phyloP scores from a whole-genome alignment of 768 basidiomycete genomes.

The Ramaria sp. region DNA sequence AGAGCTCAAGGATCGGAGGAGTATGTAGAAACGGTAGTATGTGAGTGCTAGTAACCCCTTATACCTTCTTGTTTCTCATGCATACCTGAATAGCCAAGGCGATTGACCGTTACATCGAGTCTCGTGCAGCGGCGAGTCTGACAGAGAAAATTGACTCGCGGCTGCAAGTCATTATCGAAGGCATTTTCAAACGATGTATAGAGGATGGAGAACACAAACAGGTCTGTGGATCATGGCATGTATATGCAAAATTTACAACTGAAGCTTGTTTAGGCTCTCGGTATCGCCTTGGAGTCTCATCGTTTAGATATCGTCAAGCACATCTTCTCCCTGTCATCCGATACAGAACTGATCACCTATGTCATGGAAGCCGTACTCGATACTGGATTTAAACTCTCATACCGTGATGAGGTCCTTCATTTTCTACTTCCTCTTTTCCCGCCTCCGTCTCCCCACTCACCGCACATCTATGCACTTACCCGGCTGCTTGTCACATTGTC shows the following conservation, averaged over 20 bases:
- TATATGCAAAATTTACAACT: not conserved
- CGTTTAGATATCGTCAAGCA: conserved; percentile 78
- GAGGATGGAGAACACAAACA: conserved; percentile 87
- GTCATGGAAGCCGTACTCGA: conserved; percentile 88
- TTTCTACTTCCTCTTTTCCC: conserved; percentile 85
- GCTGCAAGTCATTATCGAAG: conserved; percentile 76
- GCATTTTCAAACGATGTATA: conserved; percentile 78
- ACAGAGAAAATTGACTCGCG: conserved; percentile 66
- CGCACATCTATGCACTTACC: conserved; percentile 71
- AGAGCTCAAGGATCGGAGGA: conserved; percentile 59
- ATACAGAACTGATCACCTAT: conserved; percentile 76
- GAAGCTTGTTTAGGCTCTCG: conserved; percentile 57
- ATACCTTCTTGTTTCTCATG: not conserved
- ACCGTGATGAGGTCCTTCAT: conserved; percentile 71
- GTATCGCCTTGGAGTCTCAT: conserved; percentile 87
- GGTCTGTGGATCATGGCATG: conserved; percentile 29
- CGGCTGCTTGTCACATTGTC: conserved; percentile 85
- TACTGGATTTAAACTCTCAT: conserved; percentile 78
- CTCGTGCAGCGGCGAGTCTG: conserved; percentile 36
- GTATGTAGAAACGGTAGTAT: conserved; percentile 90
- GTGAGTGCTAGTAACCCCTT: conserved; percentile 39
- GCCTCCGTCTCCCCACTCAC: conserved; percentile 54
- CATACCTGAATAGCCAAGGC: conserved; percentile 60
- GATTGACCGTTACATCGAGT: conserved; percentile 84
- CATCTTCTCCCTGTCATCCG: conserved; percentile 64